Evolutionary conservation across 1,284 basidiomycete genomes (phyloP).

Genomic region (Papiliotrema flavescens): DNA sequence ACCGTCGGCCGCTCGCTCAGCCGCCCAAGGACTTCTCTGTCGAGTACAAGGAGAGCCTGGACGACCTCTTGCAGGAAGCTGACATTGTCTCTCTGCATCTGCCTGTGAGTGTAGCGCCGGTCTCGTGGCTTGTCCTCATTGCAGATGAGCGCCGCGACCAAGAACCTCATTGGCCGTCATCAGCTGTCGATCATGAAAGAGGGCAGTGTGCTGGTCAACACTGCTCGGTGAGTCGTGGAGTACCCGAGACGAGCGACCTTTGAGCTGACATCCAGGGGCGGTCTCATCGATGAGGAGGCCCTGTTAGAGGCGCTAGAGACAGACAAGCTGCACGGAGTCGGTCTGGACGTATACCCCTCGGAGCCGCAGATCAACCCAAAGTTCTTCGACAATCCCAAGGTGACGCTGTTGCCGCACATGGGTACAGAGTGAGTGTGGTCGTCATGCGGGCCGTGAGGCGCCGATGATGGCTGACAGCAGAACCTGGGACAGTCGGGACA

Average conservation of each 20-base stretch:
- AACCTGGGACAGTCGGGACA: constrained; percentile 28
- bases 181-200: constrained; percentile 72
- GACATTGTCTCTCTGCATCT: constrained; percentile 61
- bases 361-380: constrained; percentile 24
- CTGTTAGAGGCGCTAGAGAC: constrained; percentile 73
- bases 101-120: constrained; percentile 17
- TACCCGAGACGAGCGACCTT: too few relatives aligned
- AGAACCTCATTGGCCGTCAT: constrained; percentile 65
- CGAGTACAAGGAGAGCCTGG: constrained; percentile 64
- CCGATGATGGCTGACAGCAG: constrained; percentile 3
- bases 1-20: constrained; percentile 55
- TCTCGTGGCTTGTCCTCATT: not conserved
- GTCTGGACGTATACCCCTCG: constrained; percentile 59
- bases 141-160: constrained; percentile 59
- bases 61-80: constrained; percentile 63
- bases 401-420: constrained; percentile 25
- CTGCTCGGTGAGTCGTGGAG: constrained; percentile 55
- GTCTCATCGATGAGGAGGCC: constrained; percentile 77
- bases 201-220: constrained; percentile 75
- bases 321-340: constrained; percentile 71
- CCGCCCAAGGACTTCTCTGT: constrained; percentile 57
- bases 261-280: constrained; percentile 51
- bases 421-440: constrained; percentile 22
- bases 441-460: too few relatives aligned
- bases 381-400: constrained; percentile 23